phyloP scores from a whole-genome alignment of 331 rosid species.

The Saraca asoca region DNA sequence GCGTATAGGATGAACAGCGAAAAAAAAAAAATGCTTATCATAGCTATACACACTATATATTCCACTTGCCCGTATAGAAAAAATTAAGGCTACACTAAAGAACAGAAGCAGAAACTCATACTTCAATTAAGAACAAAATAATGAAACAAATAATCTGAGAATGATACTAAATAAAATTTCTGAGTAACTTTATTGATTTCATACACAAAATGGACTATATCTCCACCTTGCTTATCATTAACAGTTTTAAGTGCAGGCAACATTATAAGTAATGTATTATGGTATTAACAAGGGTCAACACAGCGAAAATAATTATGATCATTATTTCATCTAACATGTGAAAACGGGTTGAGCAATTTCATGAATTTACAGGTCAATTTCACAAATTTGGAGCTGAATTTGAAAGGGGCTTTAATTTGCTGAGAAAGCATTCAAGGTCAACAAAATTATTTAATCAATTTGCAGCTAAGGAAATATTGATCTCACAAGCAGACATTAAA shows the following conservation, averaged over 20 bases:
- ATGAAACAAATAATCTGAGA: slow-evolving; percentile 18
- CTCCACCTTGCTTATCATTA: slow-evolving; percentile 7
- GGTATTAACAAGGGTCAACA: neutral
- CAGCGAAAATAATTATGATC: too few species aligned
- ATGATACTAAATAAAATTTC: neutral
- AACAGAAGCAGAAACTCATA: slow-evolving; percentile 11
- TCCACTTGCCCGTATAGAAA: slow-evolving; percentile 3
- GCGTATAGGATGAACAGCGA: slow-evolving; percentile 22
- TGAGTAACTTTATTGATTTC: neutral
- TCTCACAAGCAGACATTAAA: too few species aligned
- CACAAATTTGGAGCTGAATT: too few species aligned
- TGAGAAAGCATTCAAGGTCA: too few species aligned
- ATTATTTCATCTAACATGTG: too few species aligned
- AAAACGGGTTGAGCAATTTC: too few species aligned
- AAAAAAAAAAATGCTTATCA: slow-evolving; percentile 25
- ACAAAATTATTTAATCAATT: too few species aligned
- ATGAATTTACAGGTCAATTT: too few species aligned
- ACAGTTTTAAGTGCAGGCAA: slow-evolving; percentile 8
- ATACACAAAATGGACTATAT: slow-evolving; percentile 1
- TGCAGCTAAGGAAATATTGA: too few species aligned
- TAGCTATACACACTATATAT: slow-evolving; percentile 15
- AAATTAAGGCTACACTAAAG: slow-evolving; percentile 11
- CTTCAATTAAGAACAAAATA: slow-evolving; percentile 1
- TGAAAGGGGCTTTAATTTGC: too few species aligned
- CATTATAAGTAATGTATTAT: neutral